Evolutionary conservation across 2,329 filamentous ascomycete species (phyloP), one percentile per base, ranked within the genome.

Genomic region (Fusarium sp.): DNA sequence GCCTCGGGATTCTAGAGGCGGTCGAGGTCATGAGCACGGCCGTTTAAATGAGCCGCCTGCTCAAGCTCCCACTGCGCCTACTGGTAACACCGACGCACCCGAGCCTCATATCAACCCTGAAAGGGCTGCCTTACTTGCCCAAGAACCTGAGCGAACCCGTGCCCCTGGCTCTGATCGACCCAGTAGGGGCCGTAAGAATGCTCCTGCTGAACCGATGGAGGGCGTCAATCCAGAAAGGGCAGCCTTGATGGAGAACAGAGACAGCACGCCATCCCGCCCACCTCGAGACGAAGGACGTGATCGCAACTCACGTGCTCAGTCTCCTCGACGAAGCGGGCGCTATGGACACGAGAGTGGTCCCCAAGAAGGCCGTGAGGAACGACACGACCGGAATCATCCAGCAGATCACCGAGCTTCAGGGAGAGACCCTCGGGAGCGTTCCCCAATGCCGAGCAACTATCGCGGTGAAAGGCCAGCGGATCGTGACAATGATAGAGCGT

Each of bases 81-180:
- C 81, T 38, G 63, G 81, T 38, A 68, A 67, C 16, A 33, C 71
- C 5, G 78, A 80, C 6, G 52, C 75, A 5, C 78, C 82, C 20
- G 89, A 88, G 13, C 87, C 88, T 9, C 82, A 83, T 10, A 87
- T 90, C 75, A 90, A 90, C 69, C 88, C 89, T 1, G 88, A 89
- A 61, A 85, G 89, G 66, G 87, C 88, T 33, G 85, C 88, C 10
- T 80, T 88, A 6, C 85, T 89, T 61, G 83, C 83, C 1, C 75
- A 84, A 68, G 82, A 84, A 22, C 64, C 72, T 33, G 79, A 81
- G 25, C 75, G 79, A 31, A 36, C 74, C 33, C 78, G 80, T n/a
- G 75, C 70, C 22, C 74, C 74, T 16, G 80, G 82, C 22, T 65
- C 77, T 20, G 83, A 84, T 36, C 79, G 80, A 13, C 54, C 74